Evolutionary conservation across 805 yeast species (phyloP), one percentile per base, ranked within the genome.

Genomic region (Wickerhamomyces xylosicus): DNA sequence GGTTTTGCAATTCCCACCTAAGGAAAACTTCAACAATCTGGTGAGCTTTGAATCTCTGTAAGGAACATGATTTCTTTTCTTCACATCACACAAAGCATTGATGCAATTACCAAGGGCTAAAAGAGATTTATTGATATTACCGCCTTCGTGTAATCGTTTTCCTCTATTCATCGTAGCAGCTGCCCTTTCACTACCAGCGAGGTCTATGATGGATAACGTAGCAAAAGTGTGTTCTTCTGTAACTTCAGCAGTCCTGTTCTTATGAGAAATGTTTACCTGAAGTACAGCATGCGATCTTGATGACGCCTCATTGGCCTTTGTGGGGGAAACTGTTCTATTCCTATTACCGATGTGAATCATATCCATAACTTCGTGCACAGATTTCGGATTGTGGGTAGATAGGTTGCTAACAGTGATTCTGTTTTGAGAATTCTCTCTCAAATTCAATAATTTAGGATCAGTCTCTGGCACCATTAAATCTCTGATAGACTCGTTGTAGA

Each of bases 171-270:
- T 76, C 0, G 97, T 87, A 0, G 92, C 82, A 0, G 92, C 78
- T 0, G 97, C 97, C 33, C 97, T 66, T 61, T 90, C 97, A 59
- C 95, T 83, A 4, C 97, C 97, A 0, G 97, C 97, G 34, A 90
- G 62, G 58, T 90, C 97, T 36, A 90, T 89, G 20, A 90, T 81
- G 1, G 92, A 81, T 22, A 89, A 62, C 0, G 95, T 85, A 0
- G 95, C 87, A 60, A 72, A 78, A 0, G 79, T 74, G 47, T 80
- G 89, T 25, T 77, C 70, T 50, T 82, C 85, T 14, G 65, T 66
- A 16, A 84, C 47, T 41, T 77, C 85, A 0, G 80, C 77, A 0
- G 81, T 71, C 39, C 77, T 67, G 33, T 72, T 67, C 31, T 61
- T 69, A 51, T 80, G 85, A 9, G 67, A 57, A 7, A 90, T 73